Base-by-base conservation (phyloP, 2,329 filamentous ascomycete genomes). In the Epichloe gansuensis region DNA sequence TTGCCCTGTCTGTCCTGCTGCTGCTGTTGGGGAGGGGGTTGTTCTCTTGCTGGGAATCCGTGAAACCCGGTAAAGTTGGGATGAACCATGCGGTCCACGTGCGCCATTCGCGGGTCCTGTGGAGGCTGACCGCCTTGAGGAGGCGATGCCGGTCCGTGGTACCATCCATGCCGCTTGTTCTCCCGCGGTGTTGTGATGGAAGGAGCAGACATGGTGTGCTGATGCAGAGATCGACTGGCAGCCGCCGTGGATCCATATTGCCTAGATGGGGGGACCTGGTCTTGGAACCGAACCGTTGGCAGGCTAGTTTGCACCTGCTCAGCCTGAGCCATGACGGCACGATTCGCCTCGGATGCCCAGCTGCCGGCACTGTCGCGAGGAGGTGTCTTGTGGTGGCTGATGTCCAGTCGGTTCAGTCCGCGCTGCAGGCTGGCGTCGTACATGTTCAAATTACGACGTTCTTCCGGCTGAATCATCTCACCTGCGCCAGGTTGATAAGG, bases 161-260 rank as follows among this genome's bases (percentile, higher is more conserved):
- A 88, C 84, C 85, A 89, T 1, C 76, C 85, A 54, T 84, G 81
- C 3, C 85, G 77, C 61, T 85, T 87, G 34, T 70, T 71, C 56
- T 80, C 81, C 8, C 80, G 74, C 3, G 78, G 72, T 0, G 77
- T 80, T 9, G 74, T 70, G 36, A 76, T 68, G 0, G 73, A 71
- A 0, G 80, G 79, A 1, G 79, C 78, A 4, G 79, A 82, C 68
- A 80, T 74, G 15, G 78, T 80, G 53, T 82, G 74, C 38, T 81
- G 77, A 52, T 80, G 77, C 23, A 70, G 63, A 42, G 64, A 59
- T 43, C 64, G 64, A 7, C 60, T 56, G 38, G 60, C 57, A 43
- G 60, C 61, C 57, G 61, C 57, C 57, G 60, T 62, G 55, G 59
- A 58, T 1, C 56, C 50, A 5, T 54, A 60, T 60, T 68, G 66